phyloP scores from a whole-genome alignment of 2,329 filamentous ascomycete genomes.

The Plectosphaerella plurivora region DNA sequence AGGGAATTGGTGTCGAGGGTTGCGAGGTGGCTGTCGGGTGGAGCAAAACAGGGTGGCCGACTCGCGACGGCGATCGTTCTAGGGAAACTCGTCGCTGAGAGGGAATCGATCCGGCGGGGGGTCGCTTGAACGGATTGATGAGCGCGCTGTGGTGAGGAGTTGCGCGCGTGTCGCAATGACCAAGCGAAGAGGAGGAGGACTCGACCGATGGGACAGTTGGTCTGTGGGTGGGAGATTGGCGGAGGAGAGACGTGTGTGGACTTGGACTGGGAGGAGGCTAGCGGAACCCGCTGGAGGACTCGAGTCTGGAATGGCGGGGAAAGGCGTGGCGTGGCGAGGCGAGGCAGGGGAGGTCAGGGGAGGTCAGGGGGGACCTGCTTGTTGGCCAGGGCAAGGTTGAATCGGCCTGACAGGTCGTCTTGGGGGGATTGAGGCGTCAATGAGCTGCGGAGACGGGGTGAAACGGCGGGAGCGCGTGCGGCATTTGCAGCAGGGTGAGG shows the following conservation, averaged over 20 bases:
- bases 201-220: constrained; percentile 1
- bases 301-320: background rate
- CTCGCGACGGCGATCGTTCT: constrained; percentile 11
- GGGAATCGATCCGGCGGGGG: too few species aligned
- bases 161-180: constrained; percentile 5
- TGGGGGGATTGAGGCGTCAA: background rate
- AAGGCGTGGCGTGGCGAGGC: background rate
- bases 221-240: background rate
- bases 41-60: constrained; percentile 10
- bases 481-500: background rate
- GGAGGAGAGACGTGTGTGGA: too few species aligned
- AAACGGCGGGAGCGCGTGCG: background rate
- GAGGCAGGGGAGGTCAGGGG: background rate
- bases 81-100: too few species aligned
- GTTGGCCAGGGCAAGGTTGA: background rate
- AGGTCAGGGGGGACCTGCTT: background rate
- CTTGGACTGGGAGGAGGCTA: too few species aligned
- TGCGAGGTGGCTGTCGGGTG: constrained; percentile 18
- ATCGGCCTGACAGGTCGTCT: background rate
- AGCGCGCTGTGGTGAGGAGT: constrained; percentile 2
- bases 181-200: background rate
- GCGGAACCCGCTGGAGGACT: too few species aligned
- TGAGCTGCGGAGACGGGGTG: background rate
- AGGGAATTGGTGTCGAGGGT: constrained; percentile 5
- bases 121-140: too few species aligned